Evolutionary conservation across 2,329 filamentous ascomycete species (phyloP).

Genomic region (Arachnopeziza araneosa): DNA sequence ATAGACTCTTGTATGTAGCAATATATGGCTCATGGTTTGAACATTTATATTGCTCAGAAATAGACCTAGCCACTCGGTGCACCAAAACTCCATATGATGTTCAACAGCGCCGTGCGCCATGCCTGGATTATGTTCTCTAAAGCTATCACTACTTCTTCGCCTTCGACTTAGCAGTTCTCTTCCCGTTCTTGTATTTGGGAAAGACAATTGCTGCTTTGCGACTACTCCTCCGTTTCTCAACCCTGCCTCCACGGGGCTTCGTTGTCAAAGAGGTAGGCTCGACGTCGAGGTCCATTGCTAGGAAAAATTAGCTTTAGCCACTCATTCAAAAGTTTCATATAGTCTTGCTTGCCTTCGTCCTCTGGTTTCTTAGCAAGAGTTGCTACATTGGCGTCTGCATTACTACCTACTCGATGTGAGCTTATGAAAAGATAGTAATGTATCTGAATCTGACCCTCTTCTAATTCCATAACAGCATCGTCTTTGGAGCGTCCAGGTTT

Average conservation of each 20-base stretch:
- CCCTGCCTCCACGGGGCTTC: conserved; percentile 43
- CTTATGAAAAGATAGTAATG: not conserved
- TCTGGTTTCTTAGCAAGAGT: conserved; percentile 15
- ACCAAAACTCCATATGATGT: conserved; percentile 7
- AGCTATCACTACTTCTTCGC: conserved; percentile 16
- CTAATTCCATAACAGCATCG: conserved; percentile 26
- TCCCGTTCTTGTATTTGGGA: conserved; percentile 49
- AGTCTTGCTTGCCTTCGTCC: conserved; percentile 20
- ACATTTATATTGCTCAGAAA: not conserved
- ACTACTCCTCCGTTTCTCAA: conserved; percentile 48
- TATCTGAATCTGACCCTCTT: conserved; percentile 1
- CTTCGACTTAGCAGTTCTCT: conserved; percentile 34
- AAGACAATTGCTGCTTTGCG: conserved; percentile 56
- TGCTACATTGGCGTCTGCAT: not conserved
- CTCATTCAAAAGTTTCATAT: not conserved
- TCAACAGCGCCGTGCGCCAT: conserved; percentile 5
- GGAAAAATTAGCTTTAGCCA: conserved; percentile 1
- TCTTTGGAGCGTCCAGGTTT: conserved; percentile 44
- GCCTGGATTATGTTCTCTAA: not conserved
- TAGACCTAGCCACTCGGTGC: not conserved
- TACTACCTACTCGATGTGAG: conserved; percentile 9
- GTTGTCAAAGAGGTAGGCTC: conserved; percentile 30
- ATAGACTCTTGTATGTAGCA: no score
- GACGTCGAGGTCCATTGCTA: conserved; percentile 53
- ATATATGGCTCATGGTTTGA: no score